These are phyloP conservation scores for Clarireedia monteithiana DNA, from an alignment of 2,329 filamentous ascomycete genomes.

Conservation along the genomic window DNA sequence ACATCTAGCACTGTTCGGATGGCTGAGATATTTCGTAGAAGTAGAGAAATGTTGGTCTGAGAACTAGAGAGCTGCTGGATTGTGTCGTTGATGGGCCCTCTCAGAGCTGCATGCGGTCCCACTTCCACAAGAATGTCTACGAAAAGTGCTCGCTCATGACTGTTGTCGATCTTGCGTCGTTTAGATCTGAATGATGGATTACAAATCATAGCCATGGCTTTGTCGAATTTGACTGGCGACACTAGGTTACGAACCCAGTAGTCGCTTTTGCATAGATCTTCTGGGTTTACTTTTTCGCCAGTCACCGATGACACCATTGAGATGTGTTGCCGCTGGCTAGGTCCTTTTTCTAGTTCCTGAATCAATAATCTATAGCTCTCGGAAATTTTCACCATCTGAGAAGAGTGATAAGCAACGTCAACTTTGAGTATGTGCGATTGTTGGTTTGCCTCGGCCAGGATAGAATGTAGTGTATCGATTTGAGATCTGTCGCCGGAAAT, in stretches of 20 bases:
- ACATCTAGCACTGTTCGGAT: neutral
- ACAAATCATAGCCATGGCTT: conserved; percentile 18
- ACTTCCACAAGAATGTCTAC: conserved; percentile 22
- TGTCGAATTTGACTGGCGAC: conserved; percentile 34
- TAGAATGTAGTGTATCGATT: conserved; percentile 1
- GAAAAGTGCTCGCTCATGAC: conserved; percentile 15
- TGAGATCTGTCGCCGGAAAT: conserved; percentile 19
- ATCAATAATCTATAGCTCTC: conserved; percentile 16
- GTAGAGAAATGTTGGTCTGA: neutral
- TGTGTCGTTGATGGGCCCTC: conserved; percentile 22
- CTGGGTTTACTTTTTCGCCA: neutral
- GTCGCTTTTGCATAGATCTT: conserved; percentile 4
- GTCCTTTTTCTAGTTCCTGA: neutral
- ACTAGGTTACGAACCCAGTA: conserved; percentile 42
- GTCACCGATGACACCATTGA: conserved; percentile 8
- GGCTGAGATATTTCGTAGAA: neutral
- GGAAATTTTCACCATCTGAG: conserved; percentile 25
- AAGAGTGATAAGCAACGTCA: conserved; percentile 36
- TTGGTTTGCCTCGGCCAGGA: conserved; percentile 12
- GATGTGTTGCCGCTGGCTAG: neutral
- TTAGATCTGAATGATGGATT: neutral
- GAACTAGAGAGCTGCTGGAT: neutral
- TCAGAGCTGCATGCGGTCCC: conserved; percentile 30
- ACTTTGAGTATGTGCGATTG: conserved; percentile 29
- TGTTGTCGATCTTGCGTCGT: conserved; percentile 11